Base-by-base conservation (phyloP, 148 eudicot genomes). In the Rhododendron mucronatum region DNA sequence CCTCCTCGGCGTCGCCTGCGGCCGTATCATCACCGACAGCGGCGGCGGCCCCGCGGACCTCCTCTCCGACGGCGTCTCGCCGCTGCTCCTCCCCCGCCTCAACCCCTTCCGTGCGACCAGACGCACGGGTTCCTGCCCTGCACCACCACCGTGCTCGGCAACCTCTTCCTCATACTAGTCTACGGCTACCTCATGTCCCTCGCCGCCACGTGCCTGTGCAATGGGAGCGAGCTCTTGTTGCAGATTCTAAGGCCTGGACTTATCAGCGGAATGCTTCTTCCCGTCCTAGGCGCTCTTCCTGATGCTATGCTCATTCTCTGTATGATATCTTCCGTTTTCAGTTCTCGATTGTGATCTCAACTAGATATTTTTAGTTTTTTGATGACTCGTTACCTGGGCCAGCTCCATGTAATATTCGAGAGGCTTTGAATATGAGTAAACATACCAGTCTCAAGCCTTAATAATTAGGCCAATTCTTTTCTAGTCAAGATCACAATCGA, bases 271-370 rank as follows among this genome's bases (percentile, higher is more conserved):
- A 89, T 97, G 8, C 91, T 97, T 45, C 94, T 97, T 53, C 99
- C 99, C 21, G 81, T 95, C 61, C 98, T 97, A 73, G 98, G 99
- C 5, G 98, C 98, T 84, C 93, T 97, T 71, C 99, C 99, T 65
- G 98, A 97, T 89, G 99, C 98, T 48, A 88, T 97, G 95, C 95
- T 97, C 84, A 95, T 97, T 78, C 91, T 95, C 28, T 98, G 99
- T 97, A 91, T 63, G 14, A 39, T 33, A 44, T 45, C 30, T 16
- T 83, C 35, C 13, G 16, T 14, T 3, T 55, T 73, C 45, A 3
- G 7, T 37, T 84, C 75, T 20, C 65, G 88, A 63, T 4, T 91
- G 13, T 8, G 9, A 14, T 82, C 1, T 4, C 15, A 3, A 10
- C 51, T 48, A 1, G 51, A 7, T 47, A 13, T 3, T 14, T 53